phyloP scores from a whole-genome alignment of 306 rosid species.

The Albizia julibrissin region DNA sequence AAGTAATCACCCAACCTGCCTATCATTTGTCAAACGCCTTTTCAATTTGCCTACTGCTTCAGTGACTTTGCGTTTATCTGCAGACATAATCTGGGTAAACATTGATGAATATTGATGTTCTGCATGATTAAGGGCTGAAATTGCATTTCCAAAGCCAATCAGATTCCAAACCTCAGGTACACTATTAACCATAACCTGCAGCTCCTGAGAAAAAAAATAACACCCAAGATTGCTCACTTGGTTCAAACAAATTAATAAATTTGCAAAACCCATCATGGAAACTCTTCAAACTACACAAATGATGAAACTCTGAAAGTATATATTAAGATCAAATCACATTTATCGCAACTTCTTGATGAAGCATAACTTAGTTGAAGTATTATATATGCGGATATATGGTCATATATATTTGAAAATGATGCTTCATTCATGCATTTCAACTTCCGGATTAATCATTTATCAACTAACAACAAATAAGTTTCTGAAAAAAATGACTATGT shows the following conservation, averaged over 20 bases:
- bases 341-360: neutral
- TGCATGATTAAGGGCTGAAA: constrained; percentile 37
- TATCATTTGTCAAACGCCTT: constrained; percentile 57
- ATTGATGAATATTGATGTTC: constrained; percentile 43
- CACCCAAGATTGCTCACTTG: constrained; percentile 15
- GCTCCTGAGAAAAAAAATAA: constrained; percentile 53
- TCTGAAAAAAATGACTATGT: too few relatives aligned
- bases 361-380: neutral
- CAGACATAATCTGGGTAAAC: constrained; percentile 69
- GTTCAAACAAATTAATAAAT: neutral
- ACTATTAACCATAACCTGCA: constrained; percentile 49
- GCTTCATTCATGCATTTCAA: neutral
- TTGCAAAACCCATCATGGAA: neutral
- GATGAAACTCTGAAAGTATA: neutral
- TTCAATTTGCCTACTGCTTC: constrained; percentile 44
- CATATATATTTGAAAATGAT: neutral
- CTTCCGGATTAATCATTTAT: too few relatives aligned
- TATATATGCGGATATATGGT: neutral
- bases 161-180: constrained; percentile 71
- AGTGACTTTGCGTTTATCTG: constrained; percentile 44
- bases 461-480: neutral
- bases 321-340: neutral
- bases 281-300: neutral
- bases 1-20: constrained; percentile 45
- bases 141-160: constrained; percentile 50